phyloP scores from a whole-genome alignment of 2,329 filamentous ascomycete species.

The Colletotrichum echinochloae region DNA sequence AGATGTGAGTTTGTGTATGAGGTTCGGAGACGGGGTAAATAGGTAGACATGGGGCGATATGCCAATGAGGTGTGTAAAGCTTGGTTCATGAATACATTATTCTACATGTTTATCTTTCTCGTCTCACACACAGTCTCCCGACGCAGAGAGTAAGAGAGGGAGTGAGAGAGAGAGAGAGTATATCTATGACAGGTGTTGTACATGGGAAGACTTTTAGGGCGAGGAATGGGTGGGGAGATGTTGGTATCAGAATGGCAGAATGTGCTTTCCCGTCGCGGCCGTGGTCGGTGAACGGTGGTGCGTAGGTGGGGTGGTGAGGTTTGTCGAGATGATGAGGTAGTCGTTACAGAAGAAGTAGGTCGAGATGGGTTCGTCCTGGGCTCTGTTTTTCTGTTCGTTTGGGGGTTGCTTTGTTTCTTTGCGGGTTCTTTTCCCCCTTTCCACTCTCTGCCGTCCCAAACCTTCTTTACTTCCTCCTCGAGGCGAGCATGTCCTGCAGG shows the following conservation, averaged over 20 bases:
- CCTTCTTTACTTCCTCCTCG: slow-evolving; percentile 29
- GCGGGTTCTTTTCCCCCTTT: slow-evolving; percentile 43
- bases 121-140: background rate
- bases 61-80: background rate
- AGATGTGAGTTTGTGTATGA: background rate
- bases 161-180: background rate
- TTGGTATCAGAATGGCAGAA: slow-evolving; percentile 21
- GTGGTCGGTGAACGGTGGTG: background rate
- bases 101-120: slow-evolving; percentile 15
- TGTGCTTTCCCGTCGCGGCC: background rate
- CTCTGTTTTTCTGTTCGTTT: background rate
- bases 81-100: slow-evolving; percentile 37
- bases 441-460: slow-evolving; percentile 15
- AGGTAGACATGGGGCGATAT: background rate
- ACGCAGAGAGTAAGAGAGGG: no score
- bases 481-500: slow-evolving; percentile 55
- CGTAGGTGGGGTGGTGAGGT: no score
- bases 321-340: background rate
- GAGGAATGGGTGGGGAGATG: background rate
- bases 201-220: background rate
- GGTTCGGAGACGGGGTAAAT: background rate
- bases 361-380: background rate
- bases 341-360: background rate
- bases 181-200: slow-evolving; percentile 23
- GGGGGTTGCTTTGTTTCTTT: slow-evolving; percentile 46